Evolutionary conservation across 805 yeast genomes (phyloP), one percentile per base, ranked within the genome.

Genomic region (Pichia membranifaciens): DNA sequence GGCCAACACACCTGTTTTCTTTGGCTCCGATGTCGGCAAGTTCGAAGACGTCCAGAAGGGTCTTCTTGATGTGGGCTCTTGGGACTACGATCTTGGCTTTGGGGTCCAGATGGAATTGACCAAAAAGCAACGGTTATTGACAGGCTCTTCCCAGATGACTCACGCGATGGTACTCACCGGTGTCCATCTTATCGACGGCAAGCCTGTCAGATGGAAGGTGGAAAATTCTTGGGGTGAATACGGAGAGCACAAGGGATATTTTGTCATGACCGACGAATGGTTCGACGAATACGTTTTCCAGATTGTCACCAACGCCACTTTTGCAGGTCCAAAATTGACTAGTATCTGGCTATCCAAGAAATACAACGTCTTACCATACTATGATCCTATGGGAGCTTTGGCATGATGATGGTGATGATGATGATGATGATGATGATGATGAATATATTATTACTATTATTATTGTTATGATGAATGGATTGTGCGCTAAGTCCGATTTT

Each of bases 91-190:
- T 50, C 67, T 81, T 41, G 79, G 82, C 43, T 73, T 81, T 72
- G 66, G 73, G 13, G 58, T 64, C 12, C 57, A 48, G 25, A 55
- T 65, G 52, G 62, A 63, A 38, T 38, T 66, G 22, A 58, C 65
- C 32, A 72, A 73, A 48, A 60, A 58, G 29, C 67, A 64, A 50
- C 56, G 70, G 36, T 51, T 66, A 28, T 45, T 62, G 50, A 51
- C 68, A 12, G 68, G 67, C 10, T 65, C 69, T 5, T 82, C 90
- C 21, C 73, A 78, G 55, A 86, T 88, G 93, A 87, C 95, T 15
- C 96, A 87, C 60, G 96, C 96, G 29, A 87, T 87, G 96, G 79
- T 82, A 7, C 74, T 87, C 52, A 81, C 88, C 18, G 95, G 86
- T 37, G 93, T 86, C 43, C 90, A 87, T 64, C 63, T 88, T 25